These are phyloP conservation scores for Vicia sativa DNA, from an alignment of 306 rosid species.

Conservation along the genomic window DNA sequence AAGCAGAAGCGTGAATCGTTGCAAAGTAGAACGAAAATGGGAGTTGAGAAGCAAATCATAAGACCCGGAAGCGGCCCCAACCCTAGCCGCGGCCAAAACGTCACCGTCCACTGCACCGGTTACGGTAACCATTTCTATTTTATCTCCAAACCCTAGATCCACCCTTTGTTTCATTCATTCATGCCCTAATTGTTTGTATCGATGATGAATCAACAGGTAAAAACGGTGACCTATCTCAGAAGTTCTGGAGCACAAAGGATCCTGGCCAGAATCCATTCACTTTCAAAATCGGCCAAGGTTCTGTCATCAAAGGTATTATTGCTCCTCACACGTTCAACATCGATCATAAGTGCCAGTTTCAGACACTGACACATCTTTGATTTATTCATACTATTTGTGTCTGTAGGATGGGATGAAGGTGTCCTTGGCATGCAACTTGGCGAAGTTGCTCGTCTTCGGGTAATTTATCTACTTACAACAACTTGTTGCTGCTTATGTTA, in stretches of 20 bases:
- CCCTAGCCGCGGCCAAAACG: slow-evolving; percentile 72
- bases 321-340: too few species aligned
- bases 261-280: slow-evolving; percentile 80
- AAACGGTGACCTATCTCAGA: slow-evolving; percentile 75
- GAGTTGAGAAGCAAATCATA: slow-evolving; percentile 79
- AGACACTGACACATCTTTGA: too few species aligned
- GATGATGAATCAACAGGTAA: slow-evolving; percentile 55
- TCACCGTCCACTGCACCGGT: slow-evolving; percentile 97
- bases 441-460: slow-evolving; percentile 97
- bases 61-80: slow-evolving; percentile 83
- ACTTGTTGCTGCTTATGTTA: not conserved
- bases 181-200: not conserved
- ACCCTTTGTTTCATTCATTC: not conserved
- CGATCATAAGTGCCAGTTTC: too few species aligned
- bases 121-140: slow-evolving; percentile 43
- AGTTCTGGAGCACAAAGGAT: slow-evolving; percentile 98
- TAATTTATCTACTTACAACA: slow-evolving; percentile 36
- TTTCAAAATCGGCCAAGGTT: slow-evolving; percentile 85
- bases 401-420: slow-evolving; percentile 96
- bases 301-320: slow-evolving; percentile 76
- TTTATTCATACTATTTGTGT: slow-evolving; percentile 10
- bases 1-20: too few species aligned
- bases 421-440: slow-evolving; percentile 89
- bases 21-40: slow-evolving; percentile 49
- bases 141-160: not conserved